A percentile compares a stretch with the other conserved stretches of the same genome.
Evolutionary conservation across 2,329 filamentous ascomycete species (phyloP).

Genomic region (Stachybotrys elegans): DNA sequence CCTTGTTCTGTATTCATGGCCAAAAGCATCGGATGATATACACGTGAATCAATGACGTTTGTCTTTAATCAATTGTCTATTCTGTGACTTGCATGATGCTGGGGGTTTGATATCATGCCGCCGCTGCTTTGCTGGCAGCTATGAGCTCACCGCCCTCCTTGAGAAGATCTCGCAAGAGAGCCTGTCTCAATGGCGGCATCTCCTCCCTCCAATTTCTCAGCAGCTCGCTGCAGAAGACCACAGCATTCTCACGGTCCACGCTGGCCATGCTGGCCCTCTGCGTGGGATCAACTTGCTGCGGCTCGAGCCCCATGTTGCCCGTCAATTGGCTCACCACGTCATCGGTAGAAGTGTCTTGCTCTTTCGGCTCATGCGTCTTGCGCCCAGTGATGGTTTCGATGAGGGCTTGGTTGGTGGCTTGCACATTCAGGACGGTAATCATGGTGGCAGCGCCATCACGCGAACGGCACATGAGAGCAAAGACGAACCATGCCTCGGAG

Average conservation of each 20-base stretch:
- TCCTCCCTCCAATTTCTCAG: conserved; percentile 37
- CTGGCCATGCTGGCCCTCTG: conserved; percentile 40
- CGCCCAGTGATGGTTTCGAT: conserved; percentile 45
- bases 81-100: no score
- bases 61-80: neutral
- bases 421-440: conserved; percentile 33
- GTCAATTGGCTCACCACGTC: conserved; percentile 14
- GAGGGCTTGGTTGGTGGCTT: conserved; percentile 38
- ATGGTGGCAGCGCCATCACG: conserved; percentile 43
- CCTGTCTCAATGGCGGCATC: conserved; percentile 32
- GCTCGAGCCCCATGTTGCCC: conserved; percentile 35
- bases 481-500: conserved; percentile 58
- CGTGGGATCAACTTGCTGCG: conserved; percentile 40
- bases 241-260: conserved; percentile 55
- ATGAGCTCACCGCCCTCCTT: conserved; percentile 44
- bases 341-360: neutral
- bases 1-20: conserved; percentile 27
- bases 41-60: conserved; percentile 4
- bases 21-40: conserved; percentile 19
- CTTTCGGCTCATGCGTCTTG: conserved; percentile 7
- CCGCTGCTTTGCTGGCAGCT: conserved; percentile 17
- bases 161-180: conserved; percentile 43
- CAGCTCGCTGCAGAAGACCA: conserved; percentile 54
- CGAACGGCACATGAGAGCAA: conserved; percentile 54
- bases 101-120: no score